Evolutionary conservation across 176 grass and related monocot species (phyloP), one percentile per base, ranked within the genome.

Genomic region (Rhynchospora breviuscula): DNA sequence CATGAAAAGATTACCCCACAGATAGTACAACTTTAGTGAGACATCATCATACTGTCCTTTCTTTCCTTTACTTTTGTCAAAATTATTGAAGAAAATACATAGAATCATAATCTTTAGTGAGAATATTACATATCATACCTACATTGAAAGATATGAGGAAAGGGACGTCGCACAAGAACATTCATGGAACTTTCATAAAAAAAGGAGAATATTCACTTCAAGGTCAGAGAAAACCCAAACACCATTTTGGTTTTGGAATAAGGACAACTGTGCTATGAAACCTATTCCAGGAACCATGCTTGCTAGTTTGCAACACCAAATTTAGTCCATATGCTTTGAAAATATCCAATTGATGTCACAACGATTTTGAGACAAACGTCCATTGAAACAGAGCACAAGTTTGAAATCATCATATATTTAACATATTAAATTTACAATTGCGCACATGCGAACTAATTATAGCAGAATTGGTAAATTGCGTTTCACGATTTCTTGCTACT

Each of bases 11-110:
- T 46, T 77, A 56, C 49, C 49, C 73, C 49, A 67, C 43, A 67
- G 54, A 67, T 82, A 53, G 60, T 67, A 67, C 59, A 67, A 67
- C 80, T 51, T 82, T 67, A 82, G 21, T 52, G 59, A 54, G 62
- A 82, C 80, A 67, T 66, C 26, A 68, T 82, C 80, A 82, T 82
- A 31, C 48, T 29, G 19, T 6, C 48, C 49, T 53, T 82, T 63
- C 59, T 22, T 81, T 51, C 18, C 60, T 82, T 63, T 82, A 13
- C 59, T 53, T 75, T 52, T 75, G 4, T 53, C 15, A 47, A 22
- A 62, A 43, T 1, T 63, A 82, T 82, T 14, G 3, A 67, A 66
- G 11, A 63, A 82, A 64, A 47, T 45, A 17, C 19, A 47, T 25
- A 52, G 2, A 52, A 52, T 31, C 63, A 68, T 46, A 18, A 60